Evolutionary conservation across 371 early-diverging fungal genomes (phyloP), one percentile per base, ranked within the genome.

Genomic region (Apophysomyces ossiformis): DNA sequence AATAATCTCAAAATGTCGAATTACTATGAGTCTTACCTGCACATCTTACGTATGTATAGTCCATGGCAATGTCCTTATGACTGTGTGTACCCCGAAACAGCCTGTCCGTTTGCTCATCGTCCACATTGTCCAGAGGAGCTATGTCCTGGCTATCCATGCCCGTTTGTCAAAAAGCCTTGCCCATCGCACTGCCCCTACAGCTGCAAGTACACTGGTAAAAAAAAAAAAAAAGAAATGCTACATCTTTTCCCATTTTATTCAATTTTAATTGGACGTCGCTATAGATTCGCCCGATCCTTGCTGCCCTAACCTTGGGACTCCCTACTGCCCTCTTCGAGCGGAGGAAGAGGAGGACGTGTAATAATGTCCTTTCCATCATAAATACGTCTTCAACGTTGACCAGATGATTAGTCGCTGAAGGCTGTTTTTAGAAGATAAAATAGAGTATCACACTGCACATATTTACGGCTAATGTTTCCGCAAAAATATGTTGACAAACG

Each of bases 251-350:
- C 2, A 43, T 13, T 13, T 12, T 12, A 9, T 2, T n/a, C 2
- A 13, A 45, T 13, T 45, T 16, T 45, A n/a, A 13, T 45, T 50
- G 11, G 8, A 13, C 2, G 2, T 5, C 41, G 13, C 21, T 50
- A 7, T 21, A 50, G 54, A 50, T 50, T 50, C 54, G 7, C 54
- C 54, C 21, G 54, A 50, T 50, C 54, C 54, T n/a, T 50, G 54
- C 54, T 50, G 54, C 21, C 54, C 54, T 50, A 50, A 50, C 21
- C 54, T 50, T 16, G 54, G 54, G 5, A 9, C 9, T 2, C 21
- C 54, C 21, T 50, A 50, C 21, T 50, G 54, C 54, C 54, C 54
- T 50, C 7, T 50, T 5, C 21, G 9, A 9, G 9, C 21, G n/a
- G 16, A 50, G 18, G 21, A 26, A 21, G 9, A 18, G n/a, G 9